Conservation (phyloP, 176 grass and related monocot species). For the Leersia perrieri region DNA sequence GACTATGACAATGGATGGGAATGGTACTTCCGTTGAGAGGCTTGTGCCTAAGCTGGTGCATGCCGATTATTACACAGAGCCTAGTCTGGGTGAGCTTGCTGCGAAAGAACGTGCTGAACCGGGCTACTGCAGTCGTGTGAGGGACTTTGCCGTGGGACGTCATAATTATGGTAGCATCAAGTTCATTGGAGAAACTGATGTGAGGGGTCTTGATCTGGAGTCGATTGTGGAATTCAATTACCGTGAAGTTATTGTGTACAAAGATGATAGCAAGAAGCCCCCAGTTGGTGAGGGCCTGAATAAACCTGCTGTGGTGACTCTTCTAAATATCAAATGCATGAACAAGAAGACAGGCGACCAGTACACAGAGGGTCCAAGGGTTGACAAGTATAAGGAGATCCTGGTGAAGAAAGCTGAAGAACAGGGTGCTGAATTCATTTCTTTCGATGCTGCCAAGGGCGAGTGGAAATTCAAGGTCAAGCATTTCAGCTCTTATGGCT, state of each 20-base stretch:
- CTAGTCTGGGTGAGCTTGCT: constrained; percentile 71
- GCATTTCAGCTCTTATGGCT: constrained; percentile 61
- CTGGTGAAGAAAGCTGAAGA: constrained; percentile 58
- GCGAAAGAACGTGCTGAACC: constrained; percentile 73
- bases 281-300: constrained; percentile 78
- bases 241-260: constrained; percentile 90
- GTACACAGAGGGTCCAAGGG: constrained; percentile 43
- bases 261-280: constrained; percentile 72
- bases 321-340: constrained; percentile 78
- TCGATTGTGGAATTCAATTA: constrained; percentile 65
- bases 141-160: constrained; percentile 73
- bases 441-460: constrained; percentile 54
- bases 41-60: constrained; percentile 64
- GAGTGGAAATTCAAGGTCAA: constrained; percentile 96
- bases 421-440: constrained; percentile 74
- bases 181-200: constrained; percentile 72
- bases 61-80: constrained; percentile 73
- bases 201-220: constrained; percentile 73
- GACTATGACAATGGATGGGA: constrained; percentile 24
- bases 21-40: constrained; percentile 44
- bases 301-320: constrained; percentile 73
- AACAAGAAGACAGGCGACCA: constrained; percentile 67
- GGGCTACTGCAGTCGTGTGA: constrained; percentile 62
- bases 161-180: constrained; percentile 77
- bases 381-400: constrained; percentile 73